Conservation (phyloP, 805 yeast species). For the Pichia phayaonensis region DNA sequence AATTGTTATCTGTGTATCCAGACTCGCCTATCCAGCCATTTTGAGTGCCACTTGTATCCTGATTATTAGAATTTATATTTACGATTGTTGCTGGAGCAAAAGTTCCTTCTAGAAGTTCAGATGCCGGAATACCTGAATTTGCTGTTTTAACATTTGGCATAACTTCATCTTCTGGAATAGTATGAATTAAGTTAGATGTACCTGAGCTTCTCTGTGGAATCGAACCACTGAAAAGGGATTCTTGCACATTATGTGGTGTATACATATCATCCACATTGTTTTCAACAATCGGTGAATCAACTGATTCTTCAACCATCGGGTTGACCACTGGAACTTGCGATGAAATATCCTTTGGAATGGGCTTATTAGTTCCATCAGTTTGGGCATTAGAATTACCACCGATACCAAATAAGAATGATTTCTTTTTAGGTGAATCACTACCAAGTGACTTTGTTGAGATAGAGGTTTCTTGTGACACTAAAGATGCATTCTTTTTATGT, state of each 20-base stretch:
- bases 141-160: not conserved
- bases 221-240: not conserved
- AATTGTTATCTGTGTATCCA: not conserved
- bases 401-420: slow-evolving; percentile 3
- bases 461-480: slow-evolving; percentile 6
- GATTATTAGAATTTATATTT: not conserved
- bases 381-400: not conserved
- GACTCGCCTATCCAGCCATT: not conserved
- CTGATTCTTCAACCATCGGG: not conserved
- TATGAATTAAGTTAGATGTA: not conserved
- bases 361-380: not conserved
- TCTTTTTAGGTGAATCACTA: not conserved
- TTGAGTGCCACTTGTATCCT: not conserved
- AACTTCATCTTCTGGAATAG: not conserved
- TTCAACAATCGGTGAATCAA: not conserved
- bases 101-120: too few species aligned
- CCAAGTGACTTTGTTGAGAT: not conserved
- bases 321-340: not conserved
- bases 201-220: not conserved
- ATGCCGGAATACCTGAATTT: not conserved
- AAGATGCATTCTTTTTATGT: slow-evolving; percentile 3
- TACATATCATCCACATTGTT: too few species aligned
- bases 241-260: not conserved
- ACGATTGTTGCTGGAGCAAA: not conserved
- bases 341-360: not conserved